phyloP scores from a whole-genome alignment of 78 protist genomes.

The Reticulomyxa filosa region DNA sequence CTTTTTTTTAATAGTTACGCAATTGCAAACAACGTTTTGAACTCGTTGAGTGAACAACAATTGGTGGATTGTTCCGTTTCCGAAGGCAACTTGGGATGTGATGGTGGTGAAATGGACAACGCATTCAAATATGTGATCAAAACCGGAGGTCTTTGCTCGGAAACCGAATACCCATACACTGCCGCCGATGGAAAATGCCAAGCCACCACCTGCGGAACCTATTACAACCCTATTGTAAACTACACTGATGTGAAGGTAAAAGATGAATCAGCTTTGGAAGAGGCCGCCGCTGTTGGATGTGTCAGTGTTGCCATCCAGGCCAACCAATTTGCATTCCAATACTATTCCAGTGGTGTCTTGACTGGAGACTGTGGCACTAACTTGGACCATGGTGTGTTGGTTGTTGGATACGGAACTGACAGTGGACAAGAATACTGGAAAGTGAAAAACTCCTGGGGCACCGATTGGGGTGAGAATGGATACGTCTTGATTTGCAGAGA shows the following conservation, averaged over 20 bases:
- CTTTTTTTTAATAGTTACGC: too few species aligned
- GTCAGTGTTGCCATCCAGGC: conserved; percentile 64
- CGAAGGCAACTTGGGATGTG: neutral
- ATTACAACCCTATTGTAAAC: neutral
- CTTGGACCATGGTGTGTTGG: conserved; percentile 62
- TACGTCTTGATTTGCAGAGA: conserved; percentile 20
- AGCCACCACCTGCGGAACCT: neutral
- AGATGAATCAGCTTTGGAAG: conserved; percentile 27
- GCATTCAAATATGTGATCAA: neutral
- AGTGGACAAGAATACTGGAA: conserved; percentile 35
- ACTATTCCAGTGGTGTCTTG: conserved; percentile 50
- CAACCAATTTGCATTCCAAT: conserved; percentile 34
- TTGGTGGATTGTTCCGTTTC: neutral
- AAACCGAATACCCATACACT: neutral
- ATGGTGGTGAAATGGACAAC: neutral
- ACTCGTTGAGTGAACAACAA: neutral
- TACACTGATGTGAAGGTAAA: conserved; percentile 16
- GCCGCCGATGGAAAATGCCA: conserved; percentile 1
- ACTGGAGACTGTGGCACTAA: conserved; percentile 16
- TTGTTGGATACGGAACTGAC: conserved; percentile 56
- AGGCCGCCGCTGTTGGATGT: conserved; percentile 28
- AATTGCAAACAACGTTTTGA: too few species aligned
- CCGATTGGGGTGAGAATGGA: conserved; percentile 38
- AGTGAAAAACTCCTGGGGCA: conserved; percentile 81
- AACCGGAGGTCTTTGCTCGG: neutral